Base-by-base conservation (phyloP, 805 yeast genomes). In the Ogataea pignaliae region DNA sequence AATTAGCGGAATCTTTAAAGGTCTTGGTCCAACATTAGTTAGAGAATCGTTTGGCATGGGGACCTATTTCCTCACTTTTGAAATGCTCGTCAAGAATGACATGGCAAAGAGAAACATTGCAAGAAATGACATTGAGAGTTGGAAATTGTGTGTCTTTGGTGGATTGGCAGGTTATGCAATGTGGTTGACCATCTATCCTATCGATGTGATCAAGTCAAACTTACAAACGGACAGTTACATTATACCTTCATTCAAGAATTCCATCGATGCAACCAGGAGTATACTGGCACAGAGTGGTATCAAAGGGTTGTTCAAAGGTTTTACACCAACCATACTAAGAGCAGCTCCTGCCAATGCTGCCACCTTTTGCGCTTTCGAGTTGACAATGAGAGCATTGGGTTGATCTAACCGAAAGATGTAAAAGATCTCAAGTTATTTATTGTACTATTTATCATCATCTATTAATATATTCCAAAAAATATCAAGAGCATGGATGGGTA, bases 291-390 rank as follows among this genome's bases (percentile, higher is more conserved):
- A 73, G n/a, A 71, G 73, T 41, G 97, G 98, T 26, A 45, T 80
- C 21, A 72, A 72, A 50, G 96, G 96, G 0, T 85, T 93, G 59
- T 86, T 87, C 68, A 83, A 83, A 66, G 99, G 99, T 1, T 90
- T 95, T 61, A 66, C 80, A 15, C 97, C 99, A 33, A 90, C 98
- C 0, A 79, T 93, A 51, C 70, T 93, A 51, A 84, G 99, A 68
- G 98, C 99, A 40, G 96, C 96, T 3, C 99, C 99, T 1, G 99
- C 95, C 3, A 95, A 93, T 62, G 99, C 96, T 35, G 96, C 95
- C 29, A 95, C 99, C 0, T 93, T 93, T 68, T 84, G 88, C 36
- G 89, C 95, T 2, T 93, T 93, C 63, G 99, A 93, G 65, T 66
- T 85, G 40, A 86, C 96, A 4, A 84, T 90, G 85, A 79, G 96